Conservation (phyloP, 257 asterid species). For the Gentiana dahurica region DNA sequence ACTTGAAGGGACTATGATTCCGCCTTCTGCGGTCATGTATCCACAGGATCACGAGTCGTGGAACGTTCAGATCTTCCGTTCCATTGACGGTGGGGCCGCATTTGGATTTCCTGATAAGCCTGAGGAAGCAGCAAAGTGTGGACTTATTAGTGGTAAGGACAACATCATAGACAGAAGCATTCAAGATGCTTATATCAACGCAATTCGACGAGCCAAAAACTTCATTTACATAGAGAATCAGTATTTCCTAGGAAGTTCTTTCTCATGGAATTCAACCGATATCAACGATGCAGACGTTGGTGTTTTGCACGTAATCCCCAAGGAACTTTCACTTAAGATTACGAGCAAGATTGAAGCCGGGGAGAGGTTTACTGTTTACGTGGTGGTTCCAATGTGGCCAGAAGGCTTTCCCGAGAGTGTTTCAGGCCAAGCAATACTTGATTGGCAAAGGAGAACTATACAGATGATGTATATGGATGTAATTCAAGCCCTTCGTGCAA, state of each 20-base stretch:
- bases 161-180: constrained; percentile 62
- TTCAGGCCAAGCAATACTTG: constrained; percentile 53
- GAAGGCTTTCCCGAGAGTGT: constrained; percentile 50
- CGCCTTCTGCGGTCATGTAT: constrained; percentile 41
- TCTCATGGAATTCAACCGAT: constrained; percentile 46
- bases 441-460: constrained; percentile 70
- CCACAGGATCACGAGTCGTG: constrained; percentile 59
- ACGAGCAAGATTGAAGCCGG: constrained; percentile 54
- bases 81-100: constrained; percentile 80
- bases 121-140: constrained; percentile 48
- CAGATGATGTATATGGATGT: constrained; percentile 65
- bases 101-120: constrained; percentile 63
- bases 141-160: constrained; percentile 63
- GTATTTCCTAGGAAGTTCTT: constrained; percentile 65
- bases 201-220: constrained; percentile 53
- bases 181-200: constrained; percentile 64
- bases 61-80: constrained; percentile 65
- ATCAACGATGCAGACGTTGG: constrained; percentile 40
- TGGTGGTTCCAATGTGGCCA: constrained; percentile 80
- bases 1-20: constrained; percentile 28
- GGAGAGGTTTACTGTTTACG: constrained; percentile 44
- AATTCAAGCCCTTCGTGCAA: constrained; percentile 29
- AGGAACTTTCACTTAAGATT: constrained; percentile 54
- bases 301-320: constrained; percentile 52
- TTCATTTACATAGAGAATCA: constrained; percentile 68